Base-by-base conservation (phyloP, 2,329 filamentous ascomycete species). In the Dichotomopilus funicola region DNA sequence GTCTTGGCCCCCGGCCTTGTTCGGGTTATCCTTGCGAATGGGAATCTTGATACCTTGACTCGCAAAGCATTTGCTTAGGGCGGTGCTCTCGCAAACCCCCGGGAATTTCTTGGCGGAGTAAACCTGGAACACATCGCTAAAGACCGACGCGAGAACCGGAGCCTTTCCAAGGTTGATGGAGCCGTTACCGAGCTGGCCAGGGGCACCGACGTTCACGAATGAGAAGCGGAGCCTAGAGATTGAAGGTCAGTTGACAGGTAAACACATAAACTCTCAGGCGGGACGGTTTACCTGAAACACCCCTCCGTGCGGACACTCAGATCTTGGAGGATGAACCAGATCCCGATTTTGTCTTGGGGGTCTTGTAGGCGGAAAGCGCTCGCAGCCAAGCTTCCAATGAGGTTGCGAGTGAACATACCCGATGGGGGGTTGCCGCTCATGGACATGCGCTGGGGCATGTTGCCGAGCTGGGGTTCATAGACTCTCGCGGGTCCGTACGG, bases 101-200 rank as follows among this genome's bases (percentile, higher is more conserved):
- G 94, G 94, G 71, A 99, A 99, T 67, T 96, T 96, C 79, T 99
- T 99, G 48, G 94, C 94, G 2, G 89, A 95, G 72, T 87, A 97
- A 35, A 99, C 94, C 53, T 90, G 89, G 76, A 99, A 97, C 2
- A 85, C 80, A 4, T 95, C 88, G 48, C 89, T 95, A 72, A 92
- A 97, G 64, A 85, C 86, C 7, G 86, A 87, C 0, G 92, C 91
- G 13, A 97, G 79, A 10, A 96, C 87, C 0, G 89, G 89, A 0
- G 89, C 88, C 60, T 84, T 85, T 54, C 85, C 87, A 40, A 81
- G 86, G 69, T 91, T 94, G 58, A 95, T 75, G n/a, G 70, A 42
- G 40, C 46, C 68, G 63, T 69, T 73, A 62, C 70, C 68, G 38
- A 46, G 67, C 58, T 66, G 61, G 41, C 70, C 68, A 19, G 72